Evolutionary conservation across 805 yeast genomes (phyloP), one percentile per base, ranked within the genome.

Genomic region (Candida anglica): DNA sequence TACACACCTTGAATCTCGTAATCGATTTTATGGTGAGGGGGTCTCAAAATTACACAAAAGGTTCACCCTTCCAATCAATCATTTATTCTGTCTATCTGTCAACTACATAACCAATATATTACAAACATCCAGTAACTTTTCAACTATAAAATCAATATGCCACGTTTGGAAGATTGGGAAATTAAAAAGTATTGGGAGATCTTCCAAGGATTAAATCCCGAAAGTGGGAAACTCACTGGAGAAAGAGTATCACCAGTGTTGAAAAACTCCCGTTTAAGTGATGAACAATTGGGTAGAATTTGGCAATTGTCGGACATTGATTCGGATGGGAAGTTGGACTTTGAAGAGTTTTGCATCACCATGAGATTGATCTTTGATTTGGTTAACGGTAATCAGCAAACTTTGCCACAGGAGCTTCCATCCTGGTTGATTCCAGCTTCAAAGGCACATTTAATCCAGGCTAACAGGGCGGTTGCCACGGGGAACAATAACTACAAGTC

Each of bases 161-260:
- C 91, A 17, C 79, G 84, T 42, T 63, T 88, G 40, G 96, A 87
- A 58, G 93, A 88, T 48, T 88, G 95, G 84, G 98, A 93, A 62
- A 88, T 89, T 49, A 84, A 88, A 52, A 91, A 91, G 64, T 93
- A 88, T 70, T 93, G 98, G 98, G 95, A 93, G 60, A 89, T 93
- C 30, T 93, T 93, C 69, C 79, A 82, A 43, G 95, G 96, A 10
- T 75, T 93, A 49, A 76, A 77, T 43, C 98, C 99, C 0, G 77
- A 63, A 22, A 75, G 78, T 35, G 88, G 86, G 53, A 80, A 83
- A 53, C 72, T 93, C 21, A 72, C 82, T 15, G 96, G 96, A 31
- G 93, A 84, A 38, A 81, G 83, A 54, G 94, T 89, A 15, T 74
- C 84, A 19, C 80, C 87, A 2, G 93, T 93, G 32, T 75, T 93